Percentiles rank a stretch among this genome's conserved stretches.
Evolutionary conservation across 495 filamentous ascomycete genomes (phyloP).

Genomic region (Neurospora sp.): DNA sequence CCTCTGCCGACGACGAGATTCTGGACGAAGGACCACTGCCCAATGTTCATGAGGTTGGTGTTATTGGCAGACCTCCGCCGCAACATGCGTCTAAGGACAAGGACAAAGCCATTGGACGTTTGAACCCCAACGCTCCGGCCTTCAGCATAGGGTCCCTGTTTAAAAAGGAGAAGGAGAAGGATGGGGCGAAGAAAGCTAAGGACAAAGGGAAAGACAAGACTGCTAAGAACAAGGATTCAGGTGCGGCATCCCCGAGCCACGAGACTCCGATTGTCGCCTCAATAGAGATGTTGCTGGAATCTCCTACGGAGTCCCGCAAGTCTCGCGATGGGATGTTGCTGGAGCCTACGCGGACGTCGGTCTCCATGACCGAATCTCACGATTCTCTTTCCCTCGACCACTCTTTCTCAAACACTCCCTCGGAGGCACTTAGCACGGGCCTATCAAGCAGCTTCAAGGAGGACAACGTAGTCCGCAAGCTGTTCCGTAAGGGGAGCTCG

Average conservation of each 20-base stretch:
- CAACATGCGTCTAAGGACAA: constrained; percentile 27
- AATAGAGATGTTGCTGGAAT: constrained; percentile 29
- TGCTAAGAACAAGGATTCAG: constrained; percentile 17
- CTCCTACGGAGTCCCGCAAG: constrained; percentile 50
- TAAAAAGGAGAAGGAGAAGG: constrained; percentile 30
- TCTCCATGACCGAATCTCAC: constrained; percentile 50
- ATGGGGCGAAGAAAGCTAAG: constrained; percentile 19
- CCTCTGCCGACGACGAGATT: constrained; percentile 40
- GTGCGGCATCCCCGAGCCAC: constrained; percentile 6
- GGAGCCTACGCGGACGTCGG: constrained; percentile 47
- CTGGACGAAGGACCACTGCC: constrained; percentile 33
- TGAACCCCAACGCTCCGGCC: constrained; percentile 43
- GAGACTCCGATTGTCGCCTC: constrained; percentile 6
- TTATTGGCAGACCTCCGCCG: constrained; percentile 41
- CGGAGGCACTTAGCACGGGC: constrained; percentile 44
- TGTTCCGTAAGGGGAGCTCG: constrained; percentile 70
- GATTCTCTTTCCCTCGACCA: constrained; percentile 59
- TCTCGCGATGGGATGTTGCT: constrained; percentile 42
- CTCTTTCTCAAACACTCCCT: constrained; percentile 54
- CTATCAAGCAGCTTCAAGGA: constrained; percentile 30
- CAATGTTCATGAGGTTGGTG: constrained; percentile 36
- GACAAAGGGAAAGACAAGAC: constrained; percentile 23
- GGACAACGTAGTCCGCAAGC: constrained; percentile 52
- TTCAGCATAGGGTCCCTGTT: constrained; percentile 37
- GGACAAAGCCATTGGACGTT: constrained; percentile 23